phyloP scores from a whole-genome alignment of 164 flowering plant genomes.

The Annona squamosa region DNA sequence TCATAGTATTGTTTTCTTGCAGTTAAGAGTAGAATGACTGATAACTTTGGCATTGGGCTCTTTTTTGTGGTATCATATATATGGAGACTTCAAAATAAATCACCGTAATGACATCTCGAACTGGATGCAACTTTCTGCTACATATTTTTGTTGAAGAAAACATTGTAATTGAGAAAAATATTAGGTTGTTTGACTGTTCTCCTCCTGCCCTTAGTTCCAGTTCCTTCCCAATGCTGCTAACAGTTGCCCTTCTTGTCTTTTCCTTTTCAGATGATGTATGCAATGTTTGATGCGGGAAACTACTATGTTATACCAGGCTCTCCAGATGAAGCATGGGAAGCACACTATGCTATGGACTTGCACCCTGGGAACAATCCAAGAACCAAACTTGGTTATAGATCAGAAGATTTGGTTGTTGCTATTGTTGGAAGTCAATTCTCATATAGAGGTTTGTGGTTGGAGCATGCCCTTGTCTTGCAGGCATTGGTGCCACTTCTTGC shows the following conservation, averaged over 20 bases:
- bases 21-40: background rate
- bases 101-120: no score
- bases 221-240: background rate
- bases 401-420: slow-evolving; percentile 55
- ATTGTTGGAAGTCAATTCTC: slow-evolving; percentile 71
- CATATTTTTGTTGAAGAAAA: no score
- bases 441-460: slow-evolving; percentile 88
- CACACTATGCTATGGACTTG: slow-evolving; percentile 28
- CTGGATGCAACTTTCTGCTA: no score
- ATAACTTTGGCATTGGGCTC: background rate
- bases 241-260: background rate
- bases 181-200: no score
- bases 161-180: no score
- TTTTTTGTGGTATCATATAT: no score
- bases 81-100: no score
- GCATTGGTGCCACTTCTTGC: slow-evolving; percentile 59
- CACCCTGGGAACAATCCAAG: slow-evolving; percentile 28
- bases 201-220: background rate
- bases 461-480: slow-evolving; percentile 72
- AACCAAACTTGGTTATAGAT: slow-evolving; percentile 33
- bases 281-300: slow-evolving; percentile 75
- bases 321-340: slow-evolving; percentile 69
- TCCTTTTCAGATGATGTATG: slow-evolving; percentile 62
- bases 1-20: background rate
- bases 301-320: slow-evolving; percentile 85